A percentile compares a stretch with the other conserved stretches of the same genome.
Evolutionary conservation across 345 rosid species (phyloP).

Genomic region (Citrus inodora): DNA sequence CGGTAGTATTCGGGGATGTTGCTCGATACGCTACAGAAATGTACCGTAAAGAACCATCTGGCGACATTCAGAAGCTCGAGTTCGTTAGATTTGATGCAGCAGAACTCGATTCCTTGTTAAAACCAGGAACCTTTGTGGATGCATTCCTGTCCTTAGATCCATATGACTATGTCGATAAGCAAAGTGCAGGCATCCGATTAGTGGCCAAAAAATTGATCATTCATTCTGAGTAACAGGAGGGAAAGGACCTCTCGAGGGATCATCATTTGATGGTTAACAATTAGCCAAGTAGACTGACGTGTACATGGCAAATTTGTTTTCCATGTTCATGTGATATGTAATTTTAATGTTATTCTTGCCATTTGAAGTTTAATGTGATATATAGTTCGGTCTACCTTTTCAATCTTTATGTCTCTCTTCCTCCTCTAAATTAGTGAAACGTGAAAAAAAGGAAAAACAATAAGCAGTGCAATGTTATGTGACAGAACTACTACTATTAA

Average conservation of each 20-base stretch:
- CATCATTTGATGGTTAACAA: background rate
- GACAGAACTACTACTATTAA: too few relatives aligned
- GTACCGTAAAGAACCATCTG: constrained; percentile 54
- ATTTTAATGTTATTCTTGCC: too few relatives aligned
- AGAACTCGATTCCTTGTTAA: constrained; percentile 49
- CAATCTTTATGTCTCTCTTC: too few relatives aligned
- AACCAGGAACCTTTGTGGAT: constrained; percentile 48
- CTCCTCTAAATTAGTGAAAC: too few relatives aligned
- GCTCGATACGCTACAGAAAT: constrained; percentile 56
- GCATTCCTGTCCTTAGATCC: constrained; percentile 59
- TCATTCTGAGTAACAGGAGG: constrained; percentile 17
- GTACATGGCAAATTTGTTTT: too few relatives aligned
- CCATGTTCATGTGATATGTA: too few relatives aligned
- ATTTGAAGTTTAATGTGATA: too few relatives aligned
- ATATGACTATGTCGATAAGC: constrained; percentile 75
- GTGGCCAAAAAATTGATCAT: constrained; percentile 60
- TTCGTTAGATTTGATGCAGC: constrained; percentile 38
- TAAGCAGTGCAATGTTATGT: too few relatives aligned
- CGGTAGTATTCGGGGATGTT: constrained; percentile 32
- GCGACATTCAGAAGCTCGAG: constrained; percentile 43
- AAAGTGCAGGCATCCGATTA: constrained; percentile 66
- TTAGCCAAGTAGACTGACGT: too few relatives aligned
- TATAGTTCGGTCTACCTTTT: too few relatives aligned
- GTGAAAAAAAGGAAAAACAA: too few relatives aligned
- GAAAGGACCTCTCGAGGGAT: background rate